Evolutionary conservation across 768 basidiomycete species (phyloP).

Genomic region (Steccherinum ochraceum): DNA sequence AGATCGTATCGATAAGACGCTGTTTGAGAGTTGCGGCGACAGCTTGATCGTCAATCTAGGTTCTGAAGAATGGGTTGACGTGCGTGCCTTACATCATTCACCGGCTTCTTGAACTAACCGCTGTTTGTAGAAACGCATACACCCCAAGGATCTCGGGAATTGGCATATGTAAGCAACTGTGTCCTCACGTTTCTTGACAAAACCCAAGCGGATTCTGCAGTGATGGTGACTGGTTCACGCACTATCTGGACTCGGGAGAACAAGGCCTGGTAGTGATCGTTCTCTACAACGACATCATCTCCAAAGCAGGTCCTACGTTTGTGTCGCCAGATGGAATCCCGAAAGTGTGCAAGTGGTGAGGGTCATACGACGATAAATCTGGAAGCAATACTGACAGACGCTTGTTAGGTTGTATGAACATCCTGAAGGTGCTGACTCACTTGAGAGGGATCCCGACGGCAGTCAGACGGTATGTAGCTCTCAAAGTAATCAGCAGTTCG

Average conservation of each 20-base stretch:
- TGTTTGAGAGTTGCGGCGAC: constrained; percentile 23
- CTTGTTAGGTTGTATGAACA: constrained; percentile 16
- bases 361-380: no score
- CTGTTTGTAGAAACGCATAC: constrained; percentile 10
- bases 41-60: constrained; percentile 33
- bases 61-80: constrained; percentile 19
- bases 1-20: constrained; percentile 25
- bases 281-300: constrained; percentile 27
- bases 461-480: constrained; percentile 14
- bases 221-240: constrained; percentile 26
- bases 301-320: constrained; percentile 29
- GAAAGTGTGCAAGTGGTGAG: constrained; percentile 17
- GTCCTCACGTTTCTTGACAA: no score
- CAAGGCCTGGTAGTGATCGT: constrained; percentile 31
- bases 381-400: no score
- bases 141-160: constrained; percentile 27
- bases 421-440: constrained; percentile 13
- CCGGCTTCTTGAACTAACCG: neutral
- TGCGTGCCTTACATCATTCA: constrained; percentile 1
- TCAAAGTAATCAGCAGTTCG: constrained; percentile 16
- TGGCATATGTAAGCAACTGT: constrained; percentile 29
- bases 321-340: constrained; percentile 30
- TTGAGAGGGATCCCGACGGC: constrained; percentile 16
- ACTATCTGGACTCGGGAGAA: constrained; percentile 34
- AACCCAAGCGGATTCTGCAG: constrained; percentile 6